Evolutionary conservation across 23 red algal genomes (phyloP).

Genomic region (Cyanidium caldarium): DNA sequence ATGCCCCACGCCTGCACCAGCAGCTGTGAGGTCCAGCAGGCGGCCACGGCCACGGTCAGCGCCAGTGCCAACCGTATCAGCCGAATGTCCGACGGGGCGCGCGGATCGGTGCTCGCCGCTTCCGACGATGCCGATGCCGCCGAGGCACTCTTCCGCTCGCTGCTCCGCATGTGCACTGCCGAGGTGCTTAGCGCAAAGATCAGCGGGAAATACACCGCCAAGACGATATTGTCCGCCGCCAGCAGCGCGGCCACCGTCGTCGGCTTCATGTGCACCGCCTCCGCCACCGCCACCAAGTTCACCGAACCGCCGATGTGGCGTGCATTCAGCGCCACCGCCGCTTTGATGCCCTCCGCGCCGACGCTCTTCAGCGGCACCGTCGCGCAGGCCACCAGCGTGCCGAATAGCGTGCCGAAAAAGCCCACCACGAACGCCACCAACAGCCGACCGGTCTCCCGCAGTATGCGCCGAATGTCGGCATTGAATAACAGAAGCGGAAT

Average conservation of each 20-base stretch:
- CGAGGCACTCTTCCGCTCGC: neutral
- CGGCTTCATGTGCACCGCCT: constrained; percentile 14
- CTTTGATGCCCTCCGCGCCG: neutral
- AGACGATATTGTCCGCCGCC: constrained; percentile 66
- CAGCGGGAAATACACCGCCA: constrained; percentile 42
- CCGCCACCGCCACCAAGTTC: constrained; percentile 61
- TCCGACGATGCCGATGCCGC: neutral
- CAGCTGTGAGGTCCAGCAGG: neutral
- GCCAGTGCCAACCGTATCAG: constrained; percentile 6
- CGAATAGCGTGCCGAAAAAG: constrained; percentile 23
- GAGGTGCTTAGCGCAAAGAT: constrained; percentile 27
- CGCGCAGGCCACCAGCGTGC: constrained; percentile 23
- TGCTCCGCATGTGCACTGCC: no score
- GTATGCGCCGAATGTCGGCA: constrained; percentile 48
- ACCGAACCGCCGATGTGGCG: constrained; percentile 78
- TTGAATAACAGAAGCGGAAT: constrained; percentile 50
- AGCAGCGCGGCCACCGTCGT: constrained; percentile 26
- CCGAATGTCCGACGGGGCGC: neutral
- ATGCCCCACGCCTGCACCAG: neutral
- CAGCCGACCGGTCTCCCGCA: constrained; percentile 24
- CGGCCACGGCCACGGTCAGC: constrained; percentile 3
- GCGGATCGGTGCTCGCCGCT: neutral
- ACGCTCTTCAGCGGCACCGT: constrained; percentile 16
- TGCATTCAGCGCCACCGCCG: constrained; percentile 42
- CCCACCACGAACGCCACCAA: constrained; percentile 37